These are phyloP conservation scores for Carex parvula DNA, from an alignment of 176 grass and related monocot genomes.

Conservation along the genomic window DNA sequence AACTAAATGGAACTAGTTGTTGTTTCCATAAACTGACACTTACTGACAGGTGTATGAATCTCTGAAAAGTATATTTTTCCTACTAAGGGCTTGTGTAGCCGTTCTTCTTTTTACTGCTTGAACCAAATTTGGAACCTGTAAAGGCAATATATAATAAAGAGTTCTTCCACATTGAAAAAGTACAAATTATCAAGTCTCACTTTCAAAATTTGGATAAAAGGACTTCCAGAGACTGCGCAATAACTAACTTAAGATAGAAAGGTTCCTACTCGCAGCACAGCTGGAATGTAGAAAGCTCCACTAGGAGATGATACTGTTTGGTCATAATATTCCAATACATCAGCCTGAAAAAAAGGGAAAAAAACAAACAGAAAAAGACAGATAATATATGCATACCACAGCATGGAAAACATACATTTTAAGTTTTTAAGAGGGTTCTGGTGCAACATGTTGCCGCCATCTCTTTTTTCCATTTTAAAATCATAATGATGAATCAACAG, in stretches of 20 bases:
- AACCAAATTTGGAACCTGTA: conserved; percentile 83
- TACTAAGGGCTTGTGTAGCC: conserved; percentile 65
- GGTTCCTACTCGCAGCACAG: conserved; percentile 63
- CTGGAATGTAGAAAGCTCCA: conserved; percentile 89
- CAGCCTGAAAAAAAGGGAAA: conserved; percentile 46
- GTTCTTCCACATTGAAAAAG: neutral
- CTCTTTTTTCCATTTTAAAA: neutral
- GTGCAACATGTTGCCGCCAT: neutral
- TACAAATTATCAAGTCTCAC: neutral
- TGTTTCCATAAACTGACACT: conserved; percentile 33
- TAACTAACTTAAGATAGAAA: neutral
- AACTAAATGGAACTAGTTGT: conserved; percentile 5
- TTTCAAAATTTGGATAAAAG: neutral
- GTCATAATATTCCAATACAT: conserved; percentile 95
- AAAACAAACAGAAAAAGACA: neutral
- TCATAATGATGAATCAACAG: neutral
- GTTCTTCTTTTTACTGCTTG: conserved; percentile 71
- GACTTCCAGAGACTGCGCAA: neutral
- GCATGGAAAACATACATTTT: neutral
- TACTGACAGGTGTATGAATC: conserved; percentile 94
- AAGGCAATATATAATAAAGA: conserved; percentile 12
- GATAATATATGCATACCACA: neutral
- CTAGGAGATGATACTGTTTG: conserved; percentile 82
- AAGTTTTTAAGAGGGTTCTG: neutral
- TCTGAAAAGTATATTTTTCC: conserved; percentile 87